Evolutionary conservation across 225 moss, liverwort and hornwort genomes (phyloP).

Genomic region (Polytrichum formosum): DNA sequence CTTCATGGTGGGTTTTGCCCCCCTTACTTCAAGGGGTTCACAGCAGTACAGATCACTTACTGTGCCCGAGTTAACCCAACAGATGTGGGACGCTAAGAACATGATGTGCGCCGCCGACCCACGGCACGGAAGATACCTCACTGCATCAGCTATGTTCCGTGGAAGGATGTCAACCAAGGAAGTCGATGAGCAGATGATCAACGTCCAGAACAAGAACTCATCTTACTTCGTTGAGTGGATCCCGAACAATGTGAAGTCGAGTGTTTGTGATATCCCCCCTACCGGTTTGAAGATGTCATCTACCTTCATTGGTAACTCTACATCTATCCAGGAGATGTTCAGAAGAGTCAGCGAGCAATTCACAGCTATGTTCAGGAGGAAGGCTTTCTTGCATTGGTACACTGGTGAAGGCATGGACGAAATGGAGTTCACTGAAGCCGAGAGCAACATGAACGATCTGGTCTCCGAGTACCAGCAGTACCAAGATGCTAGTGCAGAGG

Average conservation of each 20-base stretch:
- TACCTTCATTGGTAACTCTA: constrained; percentile 52
- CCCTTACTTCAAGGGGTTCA: constrained; percentile 44
- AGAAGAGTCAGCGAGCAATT: constrained; percentile 49
- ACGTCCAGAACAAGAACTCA: constrained; percentile 54
- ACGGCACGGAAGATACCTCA: constrained; percentile 44
- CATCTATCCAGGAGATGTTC: constrained; percentile 61
- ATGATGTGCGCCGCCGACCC: constrained; percentile 56
- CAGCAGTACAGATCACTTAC: constrained; percentile 50
- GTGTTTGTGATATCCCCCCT: constrained; percentile 50
- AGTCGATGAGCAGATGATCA: constrained; percentile 52
- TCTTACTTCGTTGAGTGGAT: constrained; percentile 56
- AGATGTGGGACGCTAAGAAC: constrained; percentile 57
- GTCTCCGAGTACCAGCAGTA: constrained; percentile 57
- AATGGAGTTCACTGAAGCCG: constrained; percentile 60
- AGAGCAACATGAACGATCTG: constrained; percentile 57
- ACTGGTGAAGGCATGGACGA: constrained; percentile 59
- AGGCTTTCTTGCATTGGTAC: constrained; percentile 53
- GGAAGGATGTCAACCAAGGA: constrained; percentile 48
- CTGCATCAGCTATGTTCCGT: constrained; percentile 48
- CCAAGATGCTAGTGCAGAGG: constrained; percentile 49
- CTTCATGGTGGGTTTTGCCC: constrained; percentile 55
- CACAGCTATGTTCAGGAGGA: constrained; percentile 52
- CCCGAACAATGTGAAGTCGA: constrained; percentile 47
- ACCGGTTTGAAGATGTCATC: constrained; percentile 55
- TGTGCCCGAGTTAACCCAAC: constrained; percentile 49